Evolutionary conservation across 768 basidiomycete genomes (phyloP), one percentile per base, ranked within the genome.

Genomic region (Xerocomus spinulosus): DNA sequence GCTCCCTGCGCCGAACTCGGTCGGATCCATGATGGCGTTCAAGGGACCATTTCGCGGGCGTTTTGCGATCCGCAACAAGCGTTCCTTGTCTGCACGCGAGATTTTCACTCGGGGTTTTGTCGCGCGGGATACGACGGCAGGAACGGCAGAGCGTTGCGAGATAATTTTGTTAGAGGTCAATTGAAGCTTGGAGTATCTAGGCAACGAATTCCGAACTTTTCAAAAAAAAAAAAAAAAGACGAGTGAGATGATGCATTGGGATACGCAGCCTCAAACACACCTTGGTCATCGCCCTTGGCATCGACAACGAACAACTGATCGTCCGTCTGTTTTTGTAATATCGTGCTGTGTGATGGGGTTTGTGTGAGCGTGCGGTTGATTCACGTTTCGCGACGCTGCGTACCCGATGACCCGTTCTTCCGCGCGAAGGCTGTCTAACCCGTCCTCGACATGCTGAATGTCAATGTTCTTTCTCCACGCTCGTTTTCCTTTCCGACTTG

Each of bases 381-480:
- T 39, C 9, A 5, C 4, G 0, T 9, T 1, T 15, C 9, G 0
- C 15, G 3, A 28, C 35, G 21, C 36, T 14, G 66, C 80, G 52
- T 59, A 92, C 90, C 92, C 92, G 52, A 77, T 79, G 5, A 83
- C 76, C 46, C 88, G 73, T 62, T 94, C 92, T 63, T 94, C 89
- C n/a, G 78, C 78, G 45, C 92, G 73, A 51, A 88, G 70, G 48
- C 72, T 78, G 65, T 94, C 92, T 53, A 94, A 60, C 3, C 80
- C 82, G 39, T 74, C 71, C 57, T 94, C 92, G 17, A 93, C 82
- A 42, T 82, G 82, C 21, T 80, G 78, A 42, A 95, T 77, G 63
- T 95, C 83, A 44, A 95, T 83, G 66, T 96, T 90, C 71, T 96
- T 95, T 63, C 93, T 70, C 93, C 93, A 95, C 39, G 92, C 82